A percentile compares a stretch with the other conserved stretches of the same genome.
phyloP scores from a whole-genome alignment of 805 yeast species.

The Candida quercuum region DNA sequence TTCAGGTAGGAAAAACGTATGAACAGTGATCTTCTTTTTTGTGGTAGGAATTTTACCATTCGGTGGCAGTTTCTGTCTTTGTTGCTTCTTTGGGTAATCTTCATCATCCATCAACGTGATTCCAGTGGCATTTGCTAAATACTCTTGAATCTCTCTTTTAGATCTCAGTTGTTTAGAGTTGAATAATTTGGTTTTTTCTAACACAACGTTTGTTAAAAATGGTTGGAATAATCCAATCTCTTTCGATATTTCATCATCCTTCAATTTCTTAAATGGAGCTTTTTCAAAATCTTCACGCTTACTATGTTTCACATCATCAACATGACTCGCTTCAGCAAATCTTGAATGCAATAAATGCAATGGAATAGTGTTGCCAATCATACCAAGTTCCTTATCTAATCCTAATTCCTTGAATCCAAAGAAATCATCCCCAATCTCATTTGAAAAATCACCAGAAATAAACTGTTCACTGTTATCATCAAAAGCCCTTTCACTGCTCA shows the following conservation, averaged over 20 bases:
- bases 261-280: conserved; percentile 46
- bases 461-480: conserved; percentile 91
- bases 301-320: conserved; percentile 37
- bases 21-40: conserved; percentile 57
- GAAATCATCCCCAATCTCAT: conserved; percentile 93
- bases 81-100: conserved; percentile 72
- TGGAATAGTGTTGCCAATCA: conserved; percentile 82
- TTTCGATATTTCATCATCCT: conserved; percentile 42
- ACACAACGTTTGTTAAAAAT: conserved; percentile 37
- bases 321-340: conserved; percentile 52
- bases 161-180: conserved; percentile 33
- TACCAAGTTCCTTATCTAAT: conserved; percentile 83
- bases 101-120: conserved; percentile 74
- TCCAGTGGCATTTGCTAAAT: conserved; percentile 27
- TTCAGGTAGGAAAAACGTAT: conserved; percentile 48
- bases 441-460: conserved; percentile 89
- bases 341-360: conserved; percentile 79
- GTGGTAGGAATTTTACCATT: conserved; percentile 74
- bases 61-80: conserved; percentile 79
- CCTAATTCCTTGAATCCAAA: conserved; percentile 96
- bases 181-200: conserved; percentile 35
- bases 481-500: conserved; percentile 66
- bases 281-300: conserved; percentile 64
- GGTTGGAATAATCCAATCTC: conserved; percentile 58
- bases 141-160: conserved; percentile 24